These are phyloP conservation scores for Volvariella surrecta DNA, from an alignment of 1,284 basidiomycete genomes.

Conservation along the genomic window DNA sequence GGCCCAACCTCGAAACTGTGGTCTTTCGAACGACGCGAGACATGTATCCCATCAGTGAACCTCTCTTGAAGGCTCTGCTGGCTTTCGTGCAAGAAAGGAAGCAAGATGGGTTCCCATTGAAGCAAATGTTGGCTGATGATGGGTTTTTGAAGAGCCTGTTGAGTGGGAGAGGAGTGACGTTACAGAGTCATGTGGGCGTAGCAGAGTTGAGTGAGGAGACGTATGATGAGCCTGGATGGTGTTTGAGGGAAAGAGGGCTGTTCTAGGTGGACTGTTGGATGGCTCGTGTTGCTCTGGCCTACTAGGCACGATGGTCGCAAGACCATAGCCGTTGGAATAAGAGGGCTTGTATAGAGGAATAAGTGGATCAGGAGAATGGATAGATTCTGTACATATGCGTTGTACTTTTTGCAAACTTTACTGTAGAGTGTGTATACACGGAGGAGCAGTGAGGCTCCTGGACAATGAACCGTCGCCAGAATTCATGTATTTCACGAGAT, in stretches of 20 bases:
- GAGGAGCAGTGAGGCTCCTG: too few relatives aligned
- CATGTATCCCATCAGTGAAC: slow-evolving; percentile 5
- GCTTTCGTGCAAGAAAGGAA: slow-evolving; percentile 11
- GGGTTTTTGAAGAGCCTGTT: background rate
- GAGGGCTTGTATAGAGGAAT: too few relatives aligned
- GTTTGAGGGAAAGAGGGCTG: slow-evolving; percentile 4
- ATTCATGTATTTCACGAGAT: too few relatives aligned
- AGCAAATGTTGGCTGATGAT: background rate
- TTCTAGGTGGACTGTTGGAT: slow-evolving; percentile 7
- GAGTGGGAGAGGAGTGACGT: slow-evolving; percentile 4
- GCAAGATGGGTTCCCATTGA: background rate
- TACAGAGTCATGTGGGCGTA: background rate
- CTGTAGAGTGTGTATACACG: too few relatives aligned
- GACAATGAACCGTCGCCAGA: too few relatives aligned
- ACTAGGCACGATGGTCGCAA: too few relatives aligned
- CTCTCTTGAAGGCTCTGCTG: slow-evolving; percentile 11
- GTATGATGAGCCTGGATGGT: background rate
- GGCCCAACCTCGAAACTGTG: slow-evolving; percentile 20
- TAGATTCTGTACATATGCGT: too few relatives aligned
- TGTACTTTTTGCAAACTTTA: too few relatives aligned
- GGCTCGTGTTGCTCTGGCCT: background rate
- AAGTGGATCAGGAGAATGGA: too few relatives aligned
- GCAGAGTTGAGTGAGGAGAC: slow-evolving; percentile 7
- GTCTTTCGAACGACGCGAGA: slow-evolving; percentile 19
- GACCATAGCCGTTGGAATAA: too few relatives aligned